Evolutionary conservation across 2,329 filamentous ascomycete species (phyloP).

Genomic region (Cadophora sp.): DNA sequence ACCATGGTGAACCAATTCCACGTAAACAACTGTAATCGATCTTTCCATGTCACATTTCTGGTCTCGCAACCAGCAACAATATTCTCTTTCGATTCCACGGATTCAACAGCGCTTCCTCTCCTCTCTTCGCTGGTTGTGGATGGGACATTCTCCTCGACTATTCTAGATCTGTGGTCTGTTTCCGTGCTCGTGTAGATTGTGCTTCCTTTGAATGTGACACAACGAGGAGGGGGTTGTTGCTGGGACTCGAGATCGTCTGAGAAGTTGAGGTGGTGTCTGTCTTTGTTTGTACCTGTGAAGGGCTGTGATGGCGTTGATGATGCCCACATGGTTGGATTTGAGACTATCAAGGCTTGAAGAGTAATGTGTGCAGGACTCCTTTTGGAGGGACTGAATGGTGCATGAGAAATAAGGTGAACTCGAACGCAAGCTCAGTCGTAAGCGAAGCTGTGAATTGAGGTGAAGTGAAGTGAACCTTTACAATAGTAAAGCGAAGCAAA

Average conservation of each 20-base stretch:
- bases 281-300: background rate
- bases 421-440: no score
- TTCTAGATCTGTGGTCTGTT: no score
- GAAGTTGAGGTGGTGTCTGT: background rate
- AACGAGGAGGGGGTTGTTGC: background rate
- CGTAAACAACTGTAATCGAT: constrained; percentile 13
- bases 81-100: background rate
- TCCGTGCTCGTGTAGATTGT: background rate
- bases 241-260: background rate
- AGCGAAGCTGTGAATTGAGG: no score
- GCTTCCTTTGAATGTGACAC: constrained; percentile 3
- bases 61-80: background rate
- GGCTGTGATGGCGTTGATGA: background rate
- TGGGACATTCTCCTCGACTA: background rate
- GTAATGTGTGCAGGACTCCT: no score
- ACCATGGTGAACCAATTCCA: constrained; percentile 19
- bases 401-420: no score
- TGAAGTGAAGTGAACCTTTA: no score
- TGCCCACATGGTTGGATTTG: background rate
- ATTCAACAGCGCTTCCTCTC: background rate
- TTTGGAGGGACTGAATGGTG: no score
- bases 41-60: background rate
- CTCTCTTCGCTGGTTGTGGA: background rate
- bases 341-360: no score
- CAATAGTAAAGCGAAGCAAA: no score